A percentile compares a stretch with the other conserved stretches of the same genome.
These are phyloP conservation scores for Chrysochromulina parva DNA, from an alignment of 78 protist genomes.

Conservation along the genomic window DNA sequence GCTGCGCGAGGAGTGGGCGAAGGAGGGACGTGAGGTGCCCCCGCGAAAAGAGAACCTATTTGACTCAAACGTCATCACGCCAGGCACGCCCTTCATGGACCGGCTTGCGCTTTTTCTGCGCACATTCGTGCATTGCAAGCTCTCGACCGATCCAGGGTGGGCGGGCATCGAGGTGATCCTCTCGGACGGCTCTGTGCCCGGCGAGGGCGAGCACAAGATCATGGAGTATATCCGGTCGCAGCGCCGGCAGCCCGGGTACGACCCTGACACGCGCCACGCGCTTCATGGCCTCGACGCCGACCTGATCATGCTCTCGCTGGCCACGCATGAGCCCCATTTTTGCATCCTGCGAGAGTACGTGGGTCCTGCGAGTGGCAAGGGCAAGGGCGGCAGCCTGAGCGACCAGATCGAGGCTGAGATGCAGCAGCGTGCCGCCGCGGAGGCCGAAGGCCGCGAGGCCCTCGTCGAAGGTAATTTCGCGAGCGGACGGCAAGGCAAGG, in stretches of 20 bases:
- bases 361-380: not conserved
- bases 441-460: not conserved
- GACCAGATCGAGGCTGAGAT: not conserved
- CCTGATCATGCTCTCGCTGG: conserved; percentile 95
- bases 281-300: conserved; percentile 98
- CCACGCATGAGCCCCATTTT: conserved; percentile 98
- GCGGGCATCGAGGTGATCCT: conserved; percentile 38
- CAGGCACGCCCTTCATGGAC: conserved; percentile 98
- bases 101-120: not conserved
- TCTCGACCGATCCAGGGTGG: conserved; percentile 70
- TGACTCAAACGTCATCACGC: conserved; percentile 96
- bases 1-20: not conserved
- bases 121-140: not conserved
- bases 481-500: not conserved
- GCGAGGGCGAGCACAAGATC: conserved; percentile 99
- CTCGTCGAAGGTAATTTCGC: not conserved
- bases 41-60: conserved; percentile 44
- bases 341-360: conserved; percentile 88
- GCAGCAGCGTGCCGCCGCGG: not conserved
- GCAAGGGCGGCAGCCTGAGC: not conserved
- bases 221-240: conserved; percentile 94
- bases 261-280: conserved; percentile 84
- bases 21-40: conserved; percentile 6
- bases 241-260: conserved; percentile 74
- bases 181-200: conserved; percentile 92